Conservation (phyloP, 495 filamentous ascomycete genomes). For the Lepidopterella palustris region DNA sequence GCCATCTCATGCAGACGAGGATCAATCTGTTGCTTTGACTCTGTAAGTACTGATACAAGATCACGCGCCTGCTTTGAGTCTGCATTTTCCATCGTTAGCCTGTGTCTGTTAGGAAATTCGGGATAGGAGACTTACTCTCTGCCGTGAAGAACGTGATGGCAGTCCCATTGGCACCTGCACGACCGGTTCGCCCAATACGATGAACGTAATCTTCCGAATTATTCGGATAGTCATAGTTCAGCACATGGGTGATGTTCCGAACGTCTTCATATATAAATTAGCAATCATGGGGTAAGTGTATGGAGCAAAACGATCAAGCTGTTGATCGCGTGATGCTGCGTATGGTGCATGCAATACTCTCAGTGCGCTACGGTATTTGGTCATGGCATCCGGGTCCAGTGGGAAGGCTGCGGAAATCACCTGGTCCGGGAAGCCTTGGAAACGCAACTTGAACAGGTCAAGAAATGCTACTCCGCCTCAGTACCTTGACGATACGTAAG, state of each 20-base stretch:
- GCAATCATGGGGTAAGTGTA: slow-evolving; percentile 50
- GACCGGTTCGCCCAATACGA: slow-evolving; percentile 44
- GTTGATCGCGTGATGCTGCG: slow-evolving; percentile 52
- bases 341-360: slow-evolving; percentile 55
- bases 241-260: slow-evolving; percentile 98
- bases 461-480: slow-evolving; percentile 68
- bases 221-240: slow-evolving; percentile 99
- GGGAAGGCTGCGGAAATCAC: slow-evolving; percentile 50
- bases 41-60: slow-evolving; percentile 81
- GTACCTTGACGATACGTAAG: slow-evolving; percentile 65
- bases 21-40: slow-evolving; percentile 98
- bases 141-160: slow-evolving; percentile 60
- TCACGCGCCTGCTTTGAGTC: slow-evolving; percentile 97
- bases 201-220: slow-evolving; percentile 66
- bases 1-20: slow-evolving; percentile 93
- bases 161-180: slow-evolving; percentile 43
- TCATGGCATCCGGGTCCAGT: slow-evolving; percentile 32
- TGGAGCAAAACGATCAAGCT: slow-evolving; percentile 50
- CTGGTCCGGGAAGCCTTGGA: slow-evolving; percentile 64
- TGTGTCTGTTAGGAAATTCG: background rate
- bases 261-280: slow-evolving; percentile 91
- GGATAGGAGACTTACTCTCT: slow-evolving; percentile 68
- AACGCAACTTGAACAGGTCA: slow-evolving; percentile 64
- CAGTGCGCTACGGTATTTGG: slow-evolving; percentile 41
- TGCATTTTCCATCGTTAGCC: slow-evolving; percentile 35